phyloP scores from a whole-genome alignment of 1,284 basidiomycete genomes.

The Trichosporon sp. region DNA sequence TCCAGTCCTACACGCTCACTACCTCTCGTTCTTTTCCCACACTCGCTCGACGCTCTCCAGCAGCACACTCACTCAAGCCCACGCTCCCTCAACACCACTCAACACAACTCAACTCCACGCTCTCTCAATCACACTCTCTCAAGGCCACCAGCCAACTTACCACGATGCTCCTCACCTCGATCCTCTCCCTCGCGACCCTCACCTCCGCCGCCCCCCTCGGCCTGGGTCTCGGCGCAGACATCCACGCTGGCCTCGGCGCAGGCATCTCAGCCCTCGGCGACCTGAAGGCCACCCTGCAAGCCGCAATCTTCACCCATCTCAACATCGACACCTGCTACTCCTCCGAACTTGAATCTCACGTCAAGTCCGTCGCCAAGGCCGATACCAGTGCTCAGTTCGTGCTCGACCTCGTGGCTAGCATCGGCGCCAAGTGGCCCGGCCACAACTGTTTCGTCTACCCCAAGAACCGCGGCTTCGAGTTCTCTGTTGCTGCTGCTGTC shows the following conservation, averaged over 20 bases:
- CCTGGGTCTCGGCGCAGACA: background rate
- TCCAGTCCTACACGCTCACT: too few species aligned
- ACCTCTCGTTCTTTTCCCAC: too few species aligned
- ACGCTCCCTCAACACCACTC: too few species aligned
- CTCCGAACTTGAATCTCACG: background rate
- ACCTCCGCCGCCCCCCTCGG: background rate
- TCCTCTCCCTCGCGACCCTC: background rate
- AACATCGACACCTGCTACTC: background rate
- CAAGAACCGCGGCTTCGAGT: background rate
- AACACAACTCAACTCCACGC: too few species aligned
- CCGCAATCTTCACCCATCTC: background rate
- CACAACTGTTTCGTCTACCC: background rate
- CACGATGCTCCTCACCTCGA: too few species aligned
- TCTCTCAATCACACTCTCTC: too few species aligned
- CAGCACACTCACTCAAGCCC: too few species aligned
- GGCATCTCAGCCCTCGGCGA: too few species aligned
- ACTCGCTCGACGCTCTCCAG: too few species aligned
- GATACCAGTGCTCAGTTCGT: background rate
- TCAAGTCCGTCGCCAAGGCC: background rate
- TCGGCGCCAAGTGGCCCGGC: background rate
- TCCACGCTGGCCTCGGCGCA: background rate
- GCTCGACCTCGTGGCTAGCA: background rate
- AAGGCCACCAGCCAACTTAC: too few species aligned
- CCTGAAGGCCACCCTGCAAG: background rate
- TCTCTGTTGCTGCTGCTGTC: background rate